These are phyloP conservation scores for Saturnispora dispora DNA, from an alignment of 805 yeast genomes.

Conservation along the genomic window DNA sequence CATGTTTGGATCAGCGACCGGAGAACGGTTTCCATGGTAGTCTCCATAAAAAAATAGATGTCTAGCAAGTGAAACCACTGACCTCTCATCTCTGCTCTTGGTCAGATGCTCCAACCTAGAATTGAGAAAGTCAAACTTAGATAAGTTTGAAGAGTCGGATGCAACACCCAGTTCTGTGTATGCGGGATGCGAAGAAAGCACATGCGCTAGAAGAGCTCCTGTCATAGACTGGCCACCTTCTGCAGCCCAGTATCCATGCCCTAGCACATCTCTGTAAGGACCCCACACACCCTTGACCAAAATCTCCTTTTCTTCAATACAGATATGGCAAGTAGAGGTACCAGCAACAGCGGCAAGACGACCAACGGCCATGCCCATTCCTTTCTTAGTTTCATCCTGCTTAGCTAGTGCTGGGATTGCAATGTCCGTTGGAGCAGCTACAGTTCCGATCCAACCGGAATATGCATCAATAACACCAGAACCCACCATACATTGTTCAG, in stretches of 20 bases:
- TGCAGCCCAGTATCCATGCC: conserved; percentile 88
- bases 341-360: conserved; percentile 98
- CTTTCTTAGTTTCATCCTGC: conserved; percentile 36
- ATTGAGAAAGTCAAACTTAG: conserved; percentile 79
- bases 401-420: conserved; percentile 43
- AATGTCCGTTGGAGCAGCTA: conserved; percentile 74
- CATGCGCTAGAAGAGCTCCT: conserved; percentile 87
- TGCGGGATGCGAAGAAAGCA: conserved; percentile 83
- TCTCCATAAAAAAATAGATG: conserved; percentile 92
- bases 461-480: conserved; percentile 97
- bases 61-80: conserved; percentile 73
- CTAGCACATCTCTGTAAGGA: conserved; percentile 87
- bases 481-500: conserved; percentile 75
- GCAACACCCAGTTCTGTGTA: conserved; percentile 56
- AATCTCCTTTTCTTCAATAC: conserved; percentile 71
- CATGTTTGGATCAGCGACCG: conserved; percentile 95
- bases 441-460: conserved; percentile 98
- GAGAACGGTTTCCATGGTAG: conserved; percentile 92
- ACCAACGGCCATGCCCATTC: conserved; percentile 60
- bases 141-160: conserved; percentile 59
- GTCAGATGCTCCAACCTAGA: conserved; percentile 60
- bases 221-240: conserved; percentile 99
- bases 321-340: conserved; percentile 94
- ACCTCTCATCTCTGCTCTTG: conserved; percentile 45
- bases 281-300: conserved; percentile 99